Conservation (phyloP, 345 rosid species). For the Iberis pinnata region DNA sequence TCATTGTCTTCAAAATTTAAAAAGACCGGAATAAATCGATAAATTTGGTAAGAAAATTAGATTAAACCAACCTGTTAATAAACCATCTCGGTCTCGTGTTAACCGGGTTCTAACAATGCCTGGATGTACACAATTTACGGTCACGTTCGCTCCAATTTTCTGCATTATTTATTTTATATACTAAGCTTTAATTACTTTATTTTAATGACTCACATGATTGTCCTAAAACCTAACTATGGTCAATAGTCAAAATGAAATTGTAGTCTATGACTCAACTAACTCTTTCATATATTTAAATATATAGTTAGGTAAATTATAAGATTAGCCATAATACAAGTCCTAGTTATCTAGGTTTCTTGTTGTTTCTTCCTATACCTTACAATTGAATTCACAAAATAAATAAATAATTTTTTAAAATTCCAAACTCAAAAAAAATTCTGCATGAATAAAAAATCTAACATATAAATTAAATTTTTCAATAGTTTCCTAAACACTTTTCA, state of each 20-base stretch:
- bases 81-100: constrained; percentile 88
- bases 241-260: constrained; percentile 21
- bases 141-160: constrained; percentile 77
- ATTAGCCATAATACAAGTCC: constrained; percentile 17
- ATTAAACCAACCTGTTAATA: constrained; percentile 52
- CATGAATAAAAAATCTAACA: too few relatives aligned
- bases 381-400: too few relatives aligned
- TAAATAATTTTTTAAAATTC: too few relatives aligned
- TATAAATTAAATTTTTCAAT: too few relatives aligned
- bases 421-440: too few relatives aligned
- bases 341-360: constrained; percentile 23
- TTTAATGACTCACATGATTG: constrained; percentile 23
- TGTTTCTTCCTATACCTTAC: constrained; percentile 12
- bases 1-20: too few relatives aligned
- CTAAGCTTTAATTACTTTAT: constrained; percentile 3
- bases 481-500: too few relatives aligned
- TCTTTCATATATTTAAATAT: not conserved
- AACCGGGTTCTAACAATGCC: constrained; percentile 89
- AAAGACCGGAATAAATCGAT: too few relatives aligned
- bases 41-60: not conserved
- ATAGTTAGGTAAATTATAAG: too few relatives aligned
- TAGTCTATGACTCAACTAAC: constrained; percentile 15
- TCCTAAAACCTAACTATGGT: constrained; percentile 19
- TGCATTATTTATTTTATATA: constrained; percentile 27
- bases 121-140: constrained; percentile 86